Percentiles rank a stretch among this genome's conserved stretches.
phyloP scores from a whole-genome alignment of 1,284 basidiomycete species.

The Ceratobasidium papillatum region DNA sequence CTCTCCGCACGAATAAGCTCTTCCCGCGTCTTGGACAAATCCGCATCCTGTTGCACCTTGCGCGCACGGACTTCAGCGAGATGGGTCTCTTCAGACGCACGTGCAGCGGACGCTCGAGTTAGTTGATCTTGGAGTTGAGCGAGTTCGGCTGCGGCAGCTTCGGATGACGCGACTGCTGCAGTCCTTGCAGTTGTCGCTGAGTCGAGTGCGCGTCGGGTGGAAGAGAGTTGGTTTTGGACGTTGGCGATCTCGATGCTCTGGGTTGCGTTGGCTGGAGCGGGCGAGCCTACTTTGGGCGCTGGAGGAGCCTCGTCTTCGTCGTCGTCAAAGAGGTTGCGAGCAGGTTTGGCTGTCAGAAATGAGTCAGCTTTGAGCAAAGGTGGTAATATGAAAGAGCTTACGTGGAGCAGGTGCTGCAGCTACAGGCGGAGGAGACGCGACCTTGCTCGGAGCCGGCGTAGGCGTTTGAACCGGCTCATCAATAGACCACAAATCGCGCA shows the following conservation, averaged over 20 bases:
- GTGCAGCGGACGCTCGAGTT: slow-evolving; percentile 77
- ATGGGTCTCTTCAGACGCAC: slow-evolving; percentile 84
- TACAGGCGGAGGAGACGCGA: slow-evolving; percentile 21
- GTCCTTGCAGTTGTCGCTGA: slow-evolving; percentile 67
- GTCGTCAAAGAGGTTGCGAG: slow-evolving; percentile 34
- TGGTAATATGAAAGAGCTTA: slow-evolving; percentile 56
- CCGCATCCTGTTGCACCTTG: slow-evolving; percentile 72
- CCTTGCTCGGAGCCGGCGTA: slow-evolving; percentile 31
- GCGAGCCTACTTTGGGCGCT: slow-evolving; percentile 68
- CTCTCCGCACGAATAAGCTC: slow-evolving; percentile 92
- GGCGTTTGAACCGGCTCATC: slow-evolving; percentile 40
- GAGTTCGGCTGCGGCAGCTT: slow-evolving; percentile 72
- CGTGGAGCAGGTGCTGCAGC: slow-evolving; percentile 44
- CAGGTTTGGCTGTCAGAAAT: slow-evolving; percentile 1
- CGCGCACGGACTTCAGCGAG: slow-evolving; percentile 79
- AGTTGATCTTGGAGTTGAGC: slow-evolving; percentile 78
- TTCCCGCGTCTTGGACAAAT: slow-evolving; percentile 78
- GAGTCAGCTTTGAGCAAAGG: neutral
- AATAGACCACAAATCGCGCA: slow-evolving; percentile 44
- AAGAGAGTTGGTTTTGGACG: slow-evolving; percentile 80
- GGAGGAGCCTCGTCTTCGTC: slow-evolving; percentile 49
- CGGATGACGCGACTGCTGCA: slow-evolving; percentile 64
- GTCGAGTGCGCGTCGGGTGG: slow-evolving; percentile 77
- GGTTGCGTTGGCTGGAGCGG: slow-evolving; percentile 54
- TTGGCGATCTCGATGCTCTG: slow-evolving; percentile 79